Base-by-base conservation (phyloP, 2,329 filamentous ascomycete species). In the Sclerotiophoma versabilis region DNA sequence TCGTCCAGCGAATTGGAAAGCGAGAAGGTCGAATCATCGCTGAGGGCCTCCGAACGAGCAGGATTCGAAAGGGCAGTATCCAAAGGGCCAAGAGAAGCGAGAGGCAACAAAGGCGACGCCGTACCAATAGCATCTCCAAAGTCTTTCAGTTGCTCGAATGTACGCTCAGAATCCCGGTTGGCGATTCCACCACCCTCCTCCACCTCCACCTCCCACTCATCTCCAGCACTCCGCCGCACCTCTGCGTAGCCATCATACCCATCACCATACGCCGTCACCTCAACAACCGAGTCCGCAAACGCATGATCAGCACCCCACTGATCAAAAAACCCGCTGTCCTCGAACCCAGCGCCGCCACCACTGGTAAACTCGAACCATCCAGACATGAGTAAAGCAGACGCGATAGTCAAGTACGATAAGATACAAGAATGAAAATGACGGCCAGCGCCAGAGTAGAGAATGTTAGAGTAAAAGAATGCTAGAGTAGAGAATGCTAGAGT, bases 1-100 rank as follows among this genome's bases (percentile, higher is more conserved):
- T 45, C 41, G 27, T 49, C 45, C 27, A 54, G 33, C 33, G 39
- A 39, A 5, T 17, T n/a, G 15, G 23, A 6, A 6, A 53, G 30
- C 12, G 23, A 19, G 22, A 29, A 15, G 5, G 22, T 14, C 5
- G 42, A 50, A 17, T 7, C 29, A 3, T 9, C n/a, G 19, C 42
- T 41, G 14, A 15, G 11, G 2, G 22, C 46, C 37, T 49, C 46
- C 12, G 19, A 41, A 25, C 14, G 15, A 1, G 29, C 10, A 19
- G 19, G 5, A 37, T 11, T 8, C 20, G 34, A 23, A 11, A 11
- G 5, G 2, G 34, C 4, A 14, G 19, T 10, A 23, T 10, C 2
- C 11, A 12, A 20, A 27, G 17, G 15, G 3, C 20, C 6, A 4
- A 6, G 5, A 4, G 14, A 7, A 10, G 27, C 20, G n/a, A n/a